Evolutionary conservation across 208 protist genomes (phyloP).

Genomic region (Leptomonas seymouri): DNA sequence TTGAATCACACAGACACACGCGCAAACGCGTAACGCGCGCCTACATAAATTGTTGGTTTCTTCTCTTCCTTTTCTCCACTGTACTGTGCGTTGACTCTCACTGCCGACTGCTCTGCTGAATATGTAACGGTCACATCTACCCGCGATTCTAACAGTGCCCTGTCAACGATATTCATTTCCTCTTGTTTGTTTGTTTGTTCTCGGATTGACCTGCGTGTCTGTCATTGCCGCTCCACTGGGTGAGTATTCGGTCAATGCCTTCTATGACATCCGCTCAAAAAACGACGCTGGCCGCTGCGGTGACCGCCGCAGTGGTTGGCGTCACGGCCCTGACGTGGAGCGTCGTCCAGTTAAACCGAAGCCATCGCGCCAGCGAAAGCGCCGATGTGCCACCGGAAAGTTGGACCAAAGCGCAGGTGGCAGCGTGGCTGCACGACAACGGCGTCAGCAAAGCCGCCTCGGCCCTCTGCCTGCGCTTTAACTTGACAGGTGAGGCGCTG

Average conservation of each 20-base stretch:
- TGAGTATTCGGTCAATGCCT: neutral
- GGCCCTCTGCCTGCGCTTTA: conserved; percentile 29
- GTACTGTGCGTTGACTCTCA: too few species aligned
- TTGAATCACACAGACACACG: too few species aligned
- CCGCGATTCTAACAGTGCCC: too few species aligned
- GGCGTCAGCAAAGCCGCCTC: conserved; percentile 38
- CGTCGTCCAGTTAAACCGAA: neutral
- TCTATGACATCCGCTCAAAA: neutral
- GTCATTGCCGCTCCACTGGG: neutral
- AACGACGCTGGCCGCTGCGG: conserved; percentile 9
- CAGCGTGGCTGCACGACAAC: conserved; percentile 50
- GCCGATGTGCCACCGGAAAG: conserved; percentile 1
- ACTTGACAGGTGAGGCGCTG: conserved; percentile 48
- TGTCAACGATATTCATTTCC: neutral
- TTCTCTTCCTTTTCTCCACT: too few species aligned
- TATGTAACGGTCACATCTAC: too few species aligned
- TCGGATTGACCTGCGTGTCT: neutral
- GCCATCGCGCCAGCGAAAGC: neutral
- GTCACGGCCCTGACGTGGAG: conserved; percentile 21
- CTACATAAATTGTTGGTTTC: too few species aligned
- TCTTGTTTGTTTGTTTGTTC: neutral
- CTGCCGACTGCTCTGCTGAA: too few species aligned
- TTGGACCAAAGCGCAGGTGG: conserved; percentile 43
- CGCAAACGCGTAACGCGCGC: too few species aligned
- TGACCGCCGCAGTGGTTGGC: conserved; percentile 12